Evolutionary conservation across 1,284 basidiomycete species (phyloP), one percentile per base, ranked within the genome.

Genomic region (Ganoderma leucocontextum): DNA sequence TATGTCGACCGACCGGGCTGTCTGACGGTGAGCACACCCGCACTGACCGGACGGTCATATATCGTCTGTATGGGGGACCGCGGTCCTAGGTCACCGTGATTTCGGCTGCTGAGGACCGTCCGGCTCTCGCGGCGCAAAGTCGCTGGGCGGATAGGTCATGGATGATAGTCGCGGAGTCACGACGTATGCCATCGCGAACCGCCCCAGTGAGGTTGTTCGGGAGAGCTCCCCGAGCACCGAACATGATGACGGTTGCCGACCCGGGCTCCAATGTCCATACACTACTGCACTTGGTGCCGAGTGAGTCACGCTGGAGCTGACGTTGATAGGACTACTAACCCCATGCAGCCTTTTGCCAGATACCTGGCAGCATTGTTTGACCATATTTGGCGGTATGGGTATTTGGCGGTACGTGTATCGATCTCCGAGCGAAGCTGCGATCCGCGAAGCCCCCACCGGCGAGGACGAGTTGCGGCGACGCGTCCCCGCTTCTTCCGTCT

Each of bases 321-420:
- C 47, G 9, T 49, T 13, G 22, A 49, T 25, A 10, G 22, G 9
- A 25, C 10, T 1, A 53, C 1, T 53, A 53, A 29, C 52, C 25
- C 12, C n/a, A 47, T 47, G 3, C 19, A 47, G 19, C 44, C 44
- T 25, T 8, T 49, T 22, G n/a, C 47, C n/a, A 22, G 22, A 29
- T 25, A 9, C 47, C 25, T 12, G 47, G 47, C 13, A 25, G 47
- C 22, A 4, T 49, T 62, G 60, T 62, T 62, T 62, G 60, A 41
- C 60, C 60, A 62, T 62, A 62, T 62, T 62, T 62, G 59, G 36
- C 22, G 39, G 39, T 39, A 60, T 60, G 39, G 41, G 39, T 60
- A 59, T 38, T 33, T 59, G 41, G 47, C 47, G 47, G 47, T 49
- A 49, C 47, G 47, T 60, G 36, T 53, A 17, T 25, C 19, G 35